Base-by-base conservation (phyloP, 2,329 filamentous ascomycete species). In the Huntiella bhutanensis region DNA sequence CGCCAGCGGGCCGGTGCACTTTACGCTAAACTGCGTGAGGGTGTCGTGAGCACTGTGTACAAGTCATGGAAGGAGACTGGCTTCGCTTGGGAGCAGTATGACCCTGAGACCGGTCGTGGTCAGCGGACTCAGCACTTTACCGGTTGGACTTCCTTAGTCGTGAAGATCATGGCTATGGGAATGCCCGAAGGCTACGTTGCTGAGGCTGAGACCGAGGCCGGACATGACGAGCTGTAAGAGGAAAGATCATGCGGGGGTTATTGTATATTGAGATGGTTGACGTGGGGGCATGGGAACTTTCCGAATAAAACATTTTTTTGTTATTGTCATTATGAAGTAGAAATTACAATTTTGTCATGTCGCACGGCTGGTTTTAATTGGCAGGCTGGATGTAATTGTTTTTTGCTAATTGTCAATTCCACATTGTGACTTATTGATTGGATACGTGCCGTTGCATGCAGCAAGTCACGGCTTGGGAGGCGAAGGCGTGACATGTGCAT, bases 11-110 rank as follows among this genome's bases (percentile, higher is more conserved):
- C 87, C 6, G 66, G 65, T n/a, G 69, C 75, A 47, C 68, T 94
- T 49, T 96, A 94, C 65, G 75, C 67, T 12, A 67, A 72, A 32
- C 72, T 96, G 41, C 77, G 91, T 46, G 75, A 72, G 60, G 96
- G 94, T 58, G 65, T 98, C 10, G 82, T 96, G 40, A 73, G 86
- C 44, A 96, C 87, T 1, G 82, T 96, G 11, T 95, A 81, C 65
- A 73, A 78, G 49, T 79, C 78, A 59, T 98, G 88, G 88, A 69
- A 79, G 58, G 75, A 83, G 57, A 96, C 91, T 0, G 88, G 88
- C 13, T 96, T 96, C 59, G 91, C 88, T 0, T 98, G 88, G 88
- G 91, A 98, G 64, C 91, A 98, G 64, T 98, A 96, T 62, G 84
- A 93, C 59, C 85, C 87, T 0, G 85, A 94, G 55, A 93, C 84